Base-by-base conservation (phyloP, 306 rosid species). In the Casuarina cunninghamiana region DNA sequence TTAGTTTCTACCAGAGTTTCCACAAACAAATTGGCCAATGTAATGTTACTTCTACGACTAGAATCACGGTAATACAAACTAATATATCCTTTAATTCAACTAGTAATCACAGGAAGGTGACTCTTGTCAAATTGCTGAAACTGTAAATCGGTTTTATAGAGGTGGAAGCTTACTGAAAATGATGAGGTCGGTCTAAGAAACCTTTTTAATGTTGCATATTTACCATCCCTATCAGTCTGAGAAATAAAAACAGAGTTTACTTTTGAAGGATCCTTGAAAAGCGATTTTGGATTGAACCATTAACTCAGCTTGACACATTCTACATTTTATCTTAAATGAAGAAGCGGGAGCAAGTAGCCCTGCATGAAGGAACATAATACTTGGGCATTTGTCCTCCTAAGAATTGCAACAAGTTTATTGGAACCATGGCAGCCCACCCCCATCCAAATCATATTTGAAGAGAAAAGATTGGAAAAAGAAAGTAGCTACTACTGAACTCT, bases 251-350 rank as follows among this genome's bases (percentile, higher is more conserved):
- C 21, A 19, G 1, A n/a, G 39, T n/a, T 8, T 0, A n/a, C 48
- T 48, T 69, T 17, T 74, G 49, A 75, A 10, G 71, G 54, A 73
- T 39, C 63, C 43, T 57, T 11, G 69, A 2, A 46, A 51, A 53
- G 69, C 42, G 42, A 69, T 51, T 69, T 65, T 67, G 54, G 69
- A 50, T 45, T 44, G 53, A 55, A 77, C 77, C 87, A 73, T 48
- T 77, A 7, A 54, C 51, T 8, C 60, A 76, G 21, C n/a, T 75
- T 77, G 71, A 54, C 49, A 46, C 53, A 63, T 78, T 16, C 60
- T 38, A 35, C 38, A 35, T 38, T 63, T 35, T n/a, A 63, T 63
- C 35, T 39, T 8, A 38, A 37, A 19, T 15, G 5, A 44, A 44
- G 17, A 15, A 37, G 21, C 2, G 43, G n/a, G 35, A 1, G 2